Evolutionary conservation across 371 early-diverging fungal genomes (phyloP), one percentile per base, ranked within the genome.

Genomic region (Syncephalastrum monosporum): DNA sequence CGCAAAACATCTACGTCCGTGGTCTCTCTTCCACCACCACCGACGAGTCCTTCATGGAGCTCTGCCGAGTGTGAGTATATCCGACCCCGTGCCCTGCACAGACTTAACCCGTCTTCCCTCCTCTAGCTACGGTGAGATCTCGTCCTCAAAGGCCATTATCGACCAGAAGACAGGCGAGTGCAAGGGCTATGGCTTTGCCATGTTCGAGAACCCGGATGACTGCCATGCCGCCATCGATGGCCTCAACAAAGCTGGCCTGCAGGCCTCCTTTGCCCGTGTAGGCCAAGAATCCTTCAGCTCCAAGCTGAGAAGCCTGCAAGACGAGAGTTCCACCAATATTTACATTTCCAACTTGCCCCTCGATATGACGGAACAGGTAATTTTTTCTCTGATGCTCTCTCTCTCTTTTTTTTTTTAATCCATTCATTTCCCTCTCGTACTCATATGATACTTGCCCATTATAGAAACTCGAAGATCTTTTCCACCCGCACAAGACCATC

Each of bases 141-240:
- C 85, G 45, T 92, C 94, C 46, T 86, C 88, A 51, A 96, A 95
- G 60, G 85, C 91, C 5, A 94, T 95, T 42, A 73, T 92, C 44
- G 90, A 95, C 65, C 87, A 83, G 56, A 80, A 77, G 48, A 85
- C 92, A 6, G 86, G 87, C 42, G 82, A 84, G 60, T 96, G 96
- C 67, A 91, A 91, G 71, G 94, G 95, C 1, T 93, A 89, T 68
- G 96, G 96, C 5, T 96, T 96, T 63, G 92, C 93, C 19, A 85
- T 93, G 85, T 96, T 89, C 70, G 87, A 88, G 47, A 85, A 77
- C 16, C 82, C 79, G 25, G 76, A 81, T 15, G 86, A 89, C 53
- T 87, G 91, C 12, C 66, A 77, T 42, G 47, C 59, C 8, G 92
- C 93, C 16, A 90, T 92, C 60, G 77, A 79, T 42, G 91, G 81